phyloP scores from a whole-genome alignment of 108 stramenopile species.

The Hondaea fermentalgiana region DNA sequence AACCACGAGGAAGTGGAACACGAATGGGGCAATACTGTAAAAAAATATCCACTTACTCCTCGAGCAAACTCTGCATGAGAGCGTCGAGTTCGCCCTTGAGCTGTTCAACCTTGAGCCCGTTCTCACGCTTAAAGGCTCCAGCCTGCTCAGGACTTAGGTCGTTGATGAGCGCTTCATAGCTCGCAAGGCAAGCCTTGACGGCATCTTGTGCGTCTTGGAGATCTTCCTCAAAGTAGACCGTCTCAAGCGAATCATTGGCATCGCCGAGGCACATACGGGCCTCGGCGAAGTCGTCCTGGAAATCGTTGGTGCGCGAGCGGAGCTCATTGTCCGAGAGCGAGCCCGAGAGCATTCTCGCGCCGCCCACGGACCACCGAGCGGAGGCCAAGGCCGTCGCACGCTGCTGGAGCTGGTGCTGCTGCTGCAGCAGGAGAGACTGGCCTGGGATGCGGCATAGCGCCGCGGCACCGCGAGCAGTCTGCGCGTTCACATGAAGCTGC shows the following conservation, averaged over 20 bases:
- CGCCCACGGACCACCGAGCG: no score
- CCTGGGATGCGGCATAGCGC: no score
- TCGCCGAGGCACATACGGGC: conserved; percentile 47
- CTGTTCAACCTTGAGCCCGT: conserved; percentile 50
- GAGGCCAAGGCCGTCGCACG: no score
- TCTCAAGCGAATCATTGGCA: conserved; percentile 30
- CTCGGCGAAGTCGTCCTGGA: conserved; percentile 50
- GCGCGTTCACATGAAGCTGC: no score
- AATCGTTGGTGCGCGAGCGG: conserved; percentile 23
- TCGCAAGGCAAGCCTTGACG: conserved; percentile 26
- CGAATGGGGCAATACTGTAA: neutral
- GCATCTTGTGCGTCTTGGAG: conserved; percentile 40
- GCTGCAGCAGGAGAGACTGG: no score
- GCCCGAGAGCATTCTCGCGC: no score
- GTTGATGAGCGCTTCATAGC: conserved; percentile 20
- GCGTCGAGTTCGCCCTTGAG: conserved; percentile 46
- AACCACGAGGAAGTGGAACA: neutral
- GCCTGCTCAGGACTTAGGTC: conserved; percentile 34
- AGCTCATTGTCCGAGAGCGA: neutral
- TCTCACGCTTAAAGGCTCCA: conserved; percentile 30
- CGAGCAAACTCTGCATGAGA: conserved; percentile 17
- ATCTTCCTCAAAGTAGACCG: conserved; percentile 48
- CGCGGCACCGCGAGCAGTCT: no score
- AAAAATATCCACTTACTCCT: neutral
- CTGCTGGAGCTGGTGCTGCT: no score